Evolutionary conservation across 2,329 filamentous ascomycete species (phyloP).

Genomic region (Diaporthe capsici): DNA sequence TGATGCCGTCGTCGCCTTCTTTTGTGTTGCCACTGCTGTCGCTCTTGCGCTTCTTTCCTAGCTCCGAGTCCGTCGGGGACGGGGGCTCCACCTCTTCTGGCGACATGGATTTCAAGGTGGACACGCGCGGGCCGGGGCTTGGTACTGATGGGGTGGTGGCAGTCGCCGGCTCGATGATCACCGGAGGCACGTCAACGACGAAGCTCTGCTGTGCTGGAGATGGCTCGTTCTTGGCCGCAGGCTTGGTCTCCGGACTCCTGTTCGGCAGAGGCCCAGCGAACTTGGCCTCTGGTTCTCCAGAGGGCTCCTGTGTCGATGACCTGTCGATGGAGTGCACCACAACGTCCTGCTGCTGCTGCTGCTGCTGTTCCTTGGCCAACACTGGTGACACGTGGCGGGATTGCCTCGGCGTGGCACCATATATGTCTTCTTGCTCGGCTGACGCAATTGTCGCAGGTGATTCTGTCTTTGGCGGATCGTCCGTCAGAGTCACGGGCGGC

Average conservation of each 20-base stretch:
- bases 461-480: slow-evolving; percentile 39
- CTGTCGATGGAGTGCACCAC: slow-evolving; percentile 16
- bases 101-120: not conserved
- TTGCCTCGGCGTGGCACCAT: slow-evolving; percentile 51
- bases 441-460: slow-evolving; percentile 40
- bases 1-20: slow-evolving; percentile 22
- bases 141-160: slow-evolving; percentile 34
- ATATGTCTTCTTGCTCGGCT: slow-evolving; percentile 51
- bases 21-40: slow-evolving; percentile 16
- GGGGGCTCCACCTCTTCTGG: not conserved
- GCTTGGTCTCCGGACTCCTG: slow-evolving; percentile 32
- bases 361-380: not conserved
- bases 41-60: slow-evolving; percentile 49
- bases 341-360: slow-evolving; percentile 36
- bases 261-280: slow-evolving; percentile 39
- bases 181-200: slow-evolving; percentile 33
- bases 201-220: slow-evolving; percentile 31
- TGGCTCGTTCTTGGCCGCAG: slow-evolving; percentile 35
- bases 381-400: slow-evolving; percentile 30
- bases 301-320: slow-evolving; percentile 27
- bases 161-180: slow-evolving; percentile 17
- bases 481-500: slow-evolving; percentile 39
- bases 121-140: slow-evolving; percentile 42
- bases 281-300: slow-evolving; percentile 36
- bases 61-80: slow-evolving; percentile 46